Evolutionary conservation across 1,139 yeast genomes (phyloP).

Genomic region (Magnusiomyces paraingens): DNA sequence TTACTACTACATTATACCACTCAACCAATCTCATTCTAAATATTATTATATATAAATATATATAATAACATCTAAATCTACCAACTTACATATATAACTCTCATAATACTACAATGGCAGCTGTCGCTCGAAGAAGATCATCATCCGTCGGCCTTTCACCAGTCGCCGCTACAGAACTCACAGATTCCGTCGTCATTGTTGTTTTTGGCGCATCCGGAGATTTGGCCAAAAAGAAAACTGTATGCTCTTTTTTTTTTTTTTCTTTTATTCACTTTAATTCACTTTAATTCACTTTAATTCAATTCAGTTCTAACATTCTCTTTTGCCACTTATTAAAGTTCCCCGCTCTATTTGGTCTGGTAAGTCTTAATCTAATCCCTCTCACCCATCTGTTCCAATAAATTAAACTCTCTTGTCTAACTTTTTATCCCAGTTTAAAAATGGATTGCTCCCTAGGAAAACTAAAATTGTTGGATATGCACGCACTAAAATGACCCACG

Average conservation of each 20-base stretch:
- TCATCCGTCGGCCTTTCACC: background rate
- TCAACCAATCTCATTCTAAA: no score
- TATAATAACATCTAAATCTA: background rate
- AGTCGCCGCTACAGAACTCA: background rate
- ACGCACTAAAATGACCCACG: conserved; percentile 62
- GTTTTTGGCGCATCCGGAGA: conserved; percentile 98
- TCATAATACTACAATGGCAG: conserved; percentile 5
- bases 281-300: no score
- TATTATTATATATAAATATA: background rate
- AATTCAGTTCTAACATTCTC: no score
- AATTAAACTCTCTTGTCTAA: no score
- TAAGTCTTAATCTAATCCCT: conserved; percentile 11
- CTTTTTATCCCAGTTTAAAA: conserved; percentile 60
- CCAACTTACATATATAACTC: background rate
- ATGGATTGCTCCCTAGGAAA: conserved; percentile 66
- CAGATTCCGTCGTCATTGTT: conserved; percentile 39
- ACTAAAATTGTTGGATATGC: conserved; percentile 88
- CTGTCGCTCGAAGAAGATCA: conserved; percentile 9
- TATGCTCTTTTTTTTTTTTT: conserved; percentile 18
- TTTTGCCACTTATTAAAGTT: conserved; percentile 21
- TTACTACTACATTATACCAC: background rate
- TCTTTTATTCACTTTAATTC: no score
- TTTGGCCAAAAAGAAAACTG: conserved; percentile 91
- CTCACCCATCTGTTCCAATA: no score
- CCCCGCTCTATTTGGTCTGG: conserved; percentile 39